A percentile compares a stretch with the other conserved stretches of the same genome.
These are phyloP conservation scores for Graphium sp. DNA, from an alignment of 2,329 filamentous ascomycete species.

Conservation along the genomic window DNA sequence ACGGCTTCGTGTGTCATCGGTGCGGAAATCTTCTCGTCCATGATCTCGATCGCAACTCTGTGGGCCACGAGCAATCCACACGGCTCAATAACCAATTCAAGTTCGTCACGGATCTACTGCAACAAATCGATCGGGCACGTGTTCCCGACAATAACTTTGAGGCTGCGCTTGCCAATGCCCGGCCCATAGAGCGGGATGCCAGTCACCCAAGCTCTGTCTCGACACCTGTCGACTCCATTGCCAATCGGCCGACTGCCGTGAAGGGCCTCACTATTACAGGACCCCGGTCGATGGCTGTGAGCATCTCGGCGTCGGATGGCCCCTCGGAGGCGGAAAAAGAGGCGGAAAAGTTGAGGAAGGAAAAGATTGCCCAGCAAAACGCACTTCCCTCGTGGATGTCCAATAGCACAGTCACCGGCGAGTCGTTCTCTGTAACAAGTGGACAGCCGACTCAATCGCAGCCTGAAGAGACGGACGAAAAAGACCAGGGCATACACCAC, in stretches of 20 bases:
- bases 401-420: conserved; percentile 49
- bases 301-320: conserved; percentile 48
- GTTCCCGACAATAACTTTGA: conserved; percentile 65
- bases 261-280: conserved; percentile 50
- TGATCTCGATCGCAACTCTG: conserved; percentile 49
- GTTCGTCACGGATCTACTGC: conserved; percentile 60
- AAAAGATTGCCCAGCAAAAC: conserved; percentile 51
- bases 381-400: conserved; percentile 57
- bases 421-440: conserved; percentile 33
- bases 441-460: conserved; percentile 13
- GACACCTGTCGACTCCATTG: conserved; percentile 34
- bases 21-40: conserved; percentile 51
- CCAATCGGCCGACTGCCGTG: conserved; percentile 47
- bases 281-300: conserved; percentile 52
- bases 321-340: conserved; percentile 50
- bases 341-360: conserved; percentile 46
- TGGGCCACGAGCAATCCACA: conserved; percentile 57
- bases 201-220: conserved; percentile 48
- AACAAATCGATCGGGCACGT: conserved; percentile 56
- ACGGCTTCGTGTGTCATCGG: conserved; percentile 69
- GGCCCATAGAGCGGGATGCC: conserved; percentile 49
- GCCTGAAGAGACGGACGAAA: conserved; percentile 25
- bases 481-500: conserved; percentile 21
- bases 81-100: conserved; percentile 65
- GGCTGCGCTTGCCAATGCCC: conserved; percentile 42